These are phyloP conservation scores for Coemansia sp. DNA, from an alignment of 192 early-diverging fungal species.

Conservation along the genomic window DNA sequence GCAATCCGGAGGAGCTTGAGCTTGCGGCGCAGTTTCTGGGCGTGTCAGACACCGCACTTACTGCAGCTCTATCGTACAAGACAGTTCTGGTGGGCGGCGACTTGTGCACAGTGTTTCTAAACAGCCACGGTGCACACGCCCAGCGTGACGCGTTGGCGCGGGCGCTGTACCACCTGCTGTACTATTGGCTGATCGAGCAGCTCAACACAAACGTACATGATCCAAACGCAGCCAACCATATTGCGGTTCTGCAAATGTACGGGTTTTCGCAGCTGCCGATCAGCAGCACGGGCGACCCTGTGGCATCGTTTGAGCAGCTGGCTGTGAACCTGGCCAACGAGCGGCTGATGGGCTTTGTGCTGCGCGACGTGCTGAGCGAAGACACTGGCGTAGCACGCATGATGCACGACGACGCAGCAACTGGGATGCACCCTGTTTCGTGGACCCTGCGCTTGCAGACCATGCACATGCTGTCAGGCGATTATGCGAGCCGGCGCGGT, in stretches of 20 bases:
- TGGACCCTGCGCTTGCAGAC: conserved; percentile 27
- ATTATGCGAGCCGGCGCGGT: conserved; percentile 27
- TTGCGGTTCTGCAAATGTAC: conserved; percentile 84
- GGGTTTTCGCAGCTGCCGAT: conserved; percentile 57
- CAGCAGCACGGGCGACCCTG: conserved; percentile 8
- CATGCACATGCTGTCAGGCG: conserved; percentile 31
- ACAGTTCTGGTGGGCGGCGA: conserved; percentile 80
- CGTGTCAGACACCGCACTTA: conserved; percentile 68
- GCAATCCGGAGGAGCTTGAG: conserved; percentile 71
- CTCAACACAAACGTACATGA: conserved; percentile 80
- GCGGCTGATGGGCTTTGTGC: conserved; percentile 55
- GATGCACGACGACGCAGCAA: conserved; percentile 38
- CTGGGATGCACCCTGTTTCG: conserved; percentile 18
- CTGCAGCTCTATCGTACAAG: conserved; percentile 75
- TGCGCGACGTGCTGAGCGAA: conserved; percentile 36
- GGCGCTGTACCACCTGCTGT: conserved; percentile 84
- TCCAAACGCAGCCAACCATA: conserved; percentile 69
- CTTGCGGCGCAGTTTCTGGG: conserved; percentile 73
- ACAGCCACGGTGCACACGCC: conserved; percentile 67
- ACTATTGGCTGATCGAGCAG: conserved; percentile 88
- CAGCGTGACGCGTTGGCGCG: conserved; percentile 83
- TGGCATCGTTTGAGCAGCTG: conserved; percentile 64
- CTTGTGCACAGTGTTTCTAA: conserved; percentile 87
- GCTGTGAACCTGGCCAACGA: conserved; percentile 70
- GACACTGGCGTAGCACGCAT: conserved; percentile 32